These are phyloP conservation scores for Pseudogymnoascus sp. DNA, from an alignment of 2,329 filamentous ascomycete species.

Conservation along the genomic window DNA sequence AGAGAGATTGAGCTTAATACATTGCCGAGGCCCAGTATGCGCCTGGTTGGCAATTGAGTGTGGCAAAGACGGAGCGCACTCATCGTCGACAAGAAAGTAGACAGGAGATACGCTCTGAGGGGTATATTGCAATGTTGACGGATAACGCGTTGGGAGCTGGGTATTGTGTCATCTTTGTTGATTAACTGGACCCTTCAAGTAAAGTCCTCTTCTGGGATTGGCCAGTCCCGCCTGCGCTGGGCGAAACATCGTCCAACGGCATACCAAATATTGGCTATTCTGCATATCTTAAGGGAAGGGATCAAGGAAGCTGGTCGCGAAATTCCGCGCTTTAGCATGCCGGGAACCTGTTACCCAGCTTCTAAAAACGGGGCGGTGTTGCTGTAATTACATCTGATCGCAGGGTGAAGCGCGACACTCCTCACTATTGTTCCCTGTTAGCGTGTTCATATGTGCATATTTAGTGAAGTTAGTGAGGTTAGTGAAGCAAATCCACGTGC, in stretches of 20 bases:
- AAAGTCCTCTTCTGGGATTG: background rate
- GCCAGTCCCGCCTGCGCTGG: background rate
- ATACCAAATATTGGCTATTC: background rate
- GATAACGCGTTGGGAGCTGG: background rate
- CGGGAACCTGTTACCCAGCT: background rate
- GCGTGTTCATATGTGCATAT: background rate
- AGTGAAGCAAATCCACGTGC: background rate
- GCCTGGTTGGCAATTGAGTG: background rate
- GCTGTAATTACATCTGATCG: background rate
- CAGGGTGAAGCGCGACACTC: background rate
- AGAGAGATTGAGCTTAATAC: background rate
- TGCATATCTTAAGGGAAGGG: background rate
- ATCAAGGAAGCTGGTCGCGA: background rate
- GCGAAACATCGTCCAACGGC: background rate
- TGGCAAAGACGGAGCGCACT: background rate
- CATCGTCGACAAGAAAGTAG: background rate
- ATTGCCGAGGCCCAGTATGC: background rate
- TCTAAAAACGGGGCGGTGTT: background rate
- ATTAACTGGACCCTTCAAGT: background rate
- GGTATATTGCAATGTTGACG: background rate
- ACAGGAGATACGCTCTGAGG: background rate
- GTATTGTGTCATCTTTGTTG: slow-evolving; percentile 1
- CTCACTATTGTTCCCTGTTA: slow-evolving; percentile 1
- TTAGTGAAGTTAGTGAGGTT: background rate
- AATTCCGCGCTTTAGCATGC: background rate